These are phyloP conservation scores for Salisapilia sapeloensis DNA, from an alignment of 352 stramenopile species.

Conservation along the genomic window DNA sequence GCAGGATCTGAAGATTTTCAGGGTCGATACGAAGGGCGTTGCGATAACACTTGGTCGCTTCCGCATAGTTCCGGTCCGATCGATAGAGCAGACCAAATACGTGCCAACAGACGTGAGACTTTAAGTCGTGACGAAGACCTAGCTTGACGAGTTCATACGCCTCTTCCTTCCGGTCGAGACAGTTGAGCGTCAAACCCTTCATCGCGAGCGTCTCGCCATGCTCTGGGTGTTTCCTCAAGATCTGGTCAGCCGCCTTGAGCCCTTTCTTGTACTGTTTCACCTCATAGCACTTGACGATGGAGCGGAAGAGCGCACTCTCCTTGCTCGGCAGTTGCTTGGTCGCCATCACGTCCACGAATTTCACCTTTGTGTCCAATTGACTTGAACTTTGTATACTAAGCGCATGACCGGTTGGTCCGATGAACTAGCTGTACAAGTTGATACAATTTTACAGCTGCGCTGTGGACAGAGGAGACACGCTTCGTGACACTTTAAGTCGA, in stretches of 20 bases:
- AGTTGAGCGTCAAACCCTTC: conserved; percentile 95
- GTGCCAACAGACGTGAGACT: conserved; percentile 97
- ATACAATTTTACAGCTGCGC: no score
- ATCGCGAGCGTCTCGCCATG: conserved; percentile 96
- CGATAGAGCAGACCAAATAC: conserved; percentile 96
- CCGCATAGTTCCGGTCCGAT: conserved; percentile 91
- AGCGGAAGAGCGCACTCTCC: conserved; percentile 92
- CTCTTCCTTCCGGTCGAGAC: conserved; percentile 88
- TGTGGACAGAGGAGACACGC: no score
- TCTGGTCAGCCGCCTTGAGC: conserved; percentile 87
- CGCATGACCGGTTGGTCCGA: no score
- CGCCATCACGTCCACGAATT: no score
- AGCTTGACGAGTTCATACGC: conserved; percentile 93
- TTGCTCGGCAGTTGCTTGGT: conserved; percentile 82
- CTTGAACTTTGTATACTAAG: no score
- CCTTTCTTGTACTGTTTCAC: conserved; percentile 99
- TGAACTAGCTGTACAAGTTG: no score
- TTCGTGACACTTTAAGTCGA: no score
- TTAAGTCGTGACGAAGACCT: conserved; percentile 85
- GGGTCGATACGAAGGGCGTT: conserved; percentile 92
- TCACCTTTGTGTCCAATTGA: no score
- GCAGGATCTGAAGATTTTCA: conserved; percentile 96
- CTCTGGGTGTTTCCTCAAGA: conserved; percentile 95
- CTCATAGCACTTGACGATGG: conserved; percentile 96
- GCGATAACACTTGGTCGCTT: conserved; percentile 98